Evolutionary conservation across 352 stramenopile genomes (phyloP), one percentile per base, ranked within the genome.

Genomic region (Paralagenidium karlingii): DNA sequence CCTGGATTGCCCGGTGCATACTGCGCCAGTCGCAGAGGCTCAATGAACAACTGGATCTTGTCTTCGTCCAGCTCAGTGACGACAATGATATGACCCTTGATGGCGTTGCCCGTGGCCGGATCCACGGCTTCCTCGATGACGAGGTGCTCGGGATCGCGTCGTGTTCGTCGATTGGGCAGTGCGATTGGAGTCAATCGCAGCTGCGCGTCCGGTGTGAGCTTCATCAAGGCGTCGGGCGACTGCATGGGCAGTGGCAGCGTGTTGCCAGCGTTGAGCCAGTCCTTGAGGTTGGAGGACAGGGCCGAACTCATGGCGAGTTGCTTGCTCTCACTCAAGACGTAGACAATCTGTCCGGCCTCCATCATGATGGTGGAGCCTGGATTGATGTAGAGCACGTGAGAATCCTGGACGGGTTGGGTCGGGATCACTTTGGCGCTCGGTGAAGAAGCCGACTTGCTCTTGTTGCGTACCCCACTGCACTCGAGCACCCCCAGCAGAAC

Each of bases 251-350:
- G 38, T 31, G 63, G 63, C 12, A 77, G 21, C 13, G 39, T 43
- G 27, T 82, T 69, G 8, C 61, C 61, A 13, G 44, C 51, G 8
- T 38, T 55, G 0, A 78, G 36, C 65, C 68, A 82, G 1, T 51
- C 22, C 18, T 62, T 60, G 27, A 78, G 46, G 19, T 69, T 50
- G 19, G 60, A 51, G 1, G 53, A 33, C 39, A 76, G 66, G 25
- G 60, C 67, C 3, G 54, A 24, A 15, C 62, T 66, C 28, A 68
- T 53, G 10, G 60, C 71, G 20, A 80, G 47, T 19, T 63, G 70
- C 45, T 76, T 75, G 45, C 62, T 80, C 36, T 82, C 68, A 28
- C 68, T 80, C 43, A 82, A 51, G 24, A 82, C 53, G 47, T 82
- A 82, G 16, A 82, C 63, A 31, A 78, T 59, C 38, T 80, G 65